Base-by-base conservation (phyloP, 75 land plant genomes). In the Picea glauca region DNA sequence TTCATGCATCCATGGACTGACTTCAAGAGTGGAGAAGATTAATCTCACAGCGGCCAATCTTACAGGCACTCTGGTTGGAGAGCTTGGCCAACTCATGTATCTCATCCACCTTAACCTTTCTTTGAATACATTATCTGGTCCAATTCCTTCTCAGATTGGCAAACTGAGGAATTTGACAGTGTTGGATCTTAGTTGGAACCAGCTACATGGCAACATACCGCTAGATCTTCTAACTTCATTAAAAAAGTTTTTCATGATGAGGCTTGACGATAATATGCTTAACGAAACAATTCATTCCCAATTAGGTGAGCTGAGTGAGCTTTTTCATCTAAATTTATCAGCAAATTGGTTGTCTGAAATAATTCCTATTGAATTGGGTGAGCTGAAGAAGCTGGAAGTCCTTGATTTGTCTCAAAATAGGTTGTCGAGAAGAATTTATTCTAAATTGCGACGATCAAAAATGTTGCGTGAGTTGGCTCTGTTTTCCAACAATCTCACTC, bases 171-270 rank as follows among this genome's bases (percentile, higher is more conserved):
- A 18, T 32, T 33, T 65, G 32, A 65, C 33, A 7, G 0, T 13
- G 9, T 40, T 82, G 60, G 83, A 82, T 68, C 75, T 82, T 14
- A 60, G 68, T 62, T 21, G 30, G 20, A 82, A 82, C 68, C 58
- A 80, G 46, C 60, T 82, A 2, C 1, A 26, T 15, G 82, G 83
- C 11, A 38, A 66, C 2, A 50, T 50, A 50, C 56, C 56, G 1
- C 56, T 0, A 50, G 12, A 50, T 3, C 3, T 40, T 40, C 43
- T 40, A 40, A 40, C 3, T 40, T 40, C 43, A 40, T 40, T 40
- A 40, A 3, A 40, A 4, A 40, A 40, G 4, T 40, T 40, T 3
- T 0, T 4, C 4, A 4, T 40, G 43, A 40, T 40, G 43, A 40
- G 43, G 43, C 43, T 40, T 40, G 43, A 40, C 26, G 26, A 26